Conservation (phyloP, 805 yeast species). For the Ogataea nakhonphanomensis region DNA sequence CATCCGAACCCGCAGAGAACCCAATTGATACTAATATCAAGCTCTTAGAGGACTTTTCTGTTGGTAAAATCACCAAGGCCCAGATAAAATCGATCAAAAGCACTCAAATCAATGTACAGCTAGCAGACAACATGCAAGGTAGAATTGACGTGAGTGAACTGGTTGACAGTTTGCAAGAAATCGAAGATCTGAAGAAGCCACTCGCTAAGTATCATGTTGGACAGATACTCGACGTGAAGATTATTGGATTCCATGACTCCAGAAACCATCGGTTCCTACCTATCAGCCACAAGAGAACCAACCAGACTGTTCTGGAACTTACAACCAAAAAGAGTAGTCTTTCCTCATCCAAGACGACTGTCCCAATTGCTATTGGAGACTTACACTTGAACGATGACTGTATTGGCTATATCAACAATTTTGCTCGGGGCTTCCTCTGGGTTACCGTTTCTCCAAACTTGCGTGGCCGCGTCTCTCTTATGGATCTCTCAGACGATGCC, state of each 20-base stretch:
- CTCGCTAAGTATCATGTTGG: slow-evolving; percentile 57
- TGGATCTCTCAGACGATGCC: slow-evolving; percentile 60
- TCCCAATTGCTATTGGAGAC: slow-evolving; percentile 38
- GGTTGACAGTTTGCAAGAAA: slow-evolving; percentile 50
- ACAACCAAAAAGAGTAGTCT: slow-evolving; percentile 48
- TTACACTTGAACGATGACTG: slow-evolving; percentile 48
- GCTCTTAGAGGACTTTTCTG: slow-evolving; percentile 45
- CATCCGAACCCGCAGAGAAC: slow-evolving; percentile 39
- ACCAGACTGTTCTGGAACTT: slow-evolving; percentile 61
- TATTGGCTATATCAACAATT: slow-evolving; percentile 63
- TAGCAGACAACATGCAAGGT: slow-evolving; percentile 78
- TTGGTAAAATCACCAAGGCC: slow-evolving; percentile 64
- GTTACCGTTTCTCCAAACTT: slow-evolving; percentile 66
- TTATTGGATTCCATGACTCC: slow-evolving; percentile 76
- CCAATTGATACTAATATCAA: slow-evolving; percentile 59
- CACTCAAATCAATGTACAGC: slow-evolving; percentile 68
- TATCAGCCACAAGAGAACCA: slow-evolving; percentile 53
- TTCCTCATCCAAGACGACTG: slow-evolving; percentile 14
- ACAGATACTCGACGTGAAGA: slow-evolving; percentile 53
- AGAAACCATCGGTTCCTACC: slow-evolving; percentile 67
- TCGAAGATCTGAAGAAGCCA: slow-evolving; percentile 57
- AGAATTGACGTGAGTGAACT: slow-evolving; percentile 74
- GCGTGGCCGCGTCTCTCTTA: slow-evolving; percentile 61
- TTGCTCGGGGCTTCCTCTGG: slow-evolving; percentile 59
- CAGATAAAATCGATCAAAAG: slow-evolving; percentile 59